Conservation (phyloP, 768 basidiomycete genomes). For the Porphyrellus cyaneotinctus region DNA sequence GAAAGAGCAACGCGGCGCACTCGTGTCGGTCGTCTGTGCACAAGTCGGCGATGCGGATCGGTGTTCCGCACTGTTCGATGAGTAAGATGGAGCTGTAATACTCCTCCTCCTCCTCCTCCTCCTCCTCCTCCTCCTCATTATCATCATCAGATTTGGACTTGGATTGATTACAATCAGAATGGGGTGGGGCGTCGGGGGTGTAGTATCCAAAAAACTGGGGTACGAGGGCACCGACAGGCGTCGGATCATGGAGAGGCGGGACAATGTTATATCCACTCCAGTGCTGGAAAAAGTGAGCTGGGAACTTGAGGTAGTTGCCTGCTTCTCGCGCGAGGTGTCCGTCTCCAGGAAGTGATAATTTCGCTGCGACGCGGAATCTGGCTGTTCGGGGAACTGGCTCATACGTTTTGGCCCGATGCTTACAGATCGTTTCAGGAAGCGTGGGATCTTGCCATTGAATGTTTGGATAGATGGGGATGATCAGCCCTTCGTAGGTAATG, state of each 20-base stretch:
- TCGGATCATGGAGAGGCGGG: slow-evolving; percentile 38
- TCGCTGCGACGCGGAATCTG: slow-evolving; percentile 39
- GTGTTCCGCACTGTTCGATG: slow-evolving; percentile 36
- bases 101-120: not conserved
- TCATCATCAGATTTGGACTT: no score
- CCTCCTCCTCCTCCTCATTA: not conserved
- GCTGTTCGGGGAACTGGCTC: slow-evolving; percentile 27
- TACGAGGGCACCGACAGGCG: slow-evolving; percentile 47
- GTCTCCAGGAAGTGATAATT: slow-evolving; percentile 38
- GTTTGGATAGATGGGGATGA: slow-evolving; percentile 3
- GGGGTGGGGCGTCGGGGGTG: slow-evolving; percentile 29
- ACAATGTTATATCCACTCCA: slow-evolving; percentile 25
- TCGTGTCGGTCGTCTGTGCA: slow-evolving; percentile 36
- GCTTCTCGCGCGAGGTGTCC: slow-evolving; percentile 32
- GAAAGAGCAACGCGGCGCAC: slow-evolving; percentile 36
- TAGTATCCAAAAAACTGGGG: slow-evolving; percentile 68
- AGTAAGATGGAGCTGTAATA: slow-evolving; percentile 12
- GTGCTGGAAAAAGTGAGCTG: slow-evolving; percentile 28
- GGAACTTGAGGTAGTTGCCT: slow-evolving; percentile 23
- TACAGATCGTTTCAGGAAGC: slow-evolving; percentile 9
- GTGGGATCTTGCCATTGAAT: slow-evolving; percentile 21
- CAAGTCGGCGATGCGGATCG: slow-evolving; percentile 25
- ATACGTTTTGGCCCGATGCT: slow-evolving; percentile 1
- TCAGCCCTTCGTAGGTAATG: slow-evolving; percentile 1
- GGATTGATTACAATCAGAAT: not conserved